Percentiles rank a stretch among this genome's conserved stretches.
These are phyloP conservation scores for Candida peoriensis DNA, from an alignment of 805 yeast genomes.

Conservation along the genomic window DNA sequence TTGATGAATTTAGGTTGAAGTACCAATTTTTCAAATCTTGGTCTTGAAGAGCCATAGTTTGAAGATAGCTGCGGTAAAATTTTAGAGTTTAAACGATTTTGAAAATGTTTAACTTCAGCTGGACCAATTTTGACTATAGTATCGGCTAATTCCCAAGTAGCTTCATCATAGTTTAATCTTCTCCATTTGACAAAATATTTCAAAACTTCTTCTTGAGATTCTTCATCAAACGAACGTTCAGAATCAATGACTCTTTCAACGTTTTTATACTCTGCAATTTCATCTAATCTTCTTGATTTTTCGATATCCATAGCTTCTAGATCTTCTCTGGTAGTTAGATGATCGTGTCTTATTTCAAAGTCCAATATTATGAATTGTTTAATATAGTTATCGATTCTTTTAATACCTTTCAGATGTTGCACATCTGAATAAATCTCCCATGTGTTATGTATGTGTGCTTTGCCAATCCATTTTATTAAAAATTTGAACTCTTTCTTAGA, in stretches of 20 bases:
- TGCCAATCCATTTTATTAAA: conserved; percentile 79
- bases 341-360: conserved; percentile 71
- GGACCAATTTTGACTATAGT: conserved; percentile 84
- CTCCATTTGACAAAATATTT: conserved; percentile 92
- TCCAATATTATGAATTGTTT: conserved; percentile 71
- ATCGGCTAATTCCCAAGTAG: conserved; percentile 95
- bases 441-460: conserved; percentile 89
- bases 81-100: conserved; percentile 74
- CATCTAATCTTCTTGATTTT: conserved; percentile 77
- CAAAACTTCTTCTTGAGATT: conserved; percentile 54
- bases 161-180: conserved; percentile 87
- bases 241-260: conserved; percentile 90
- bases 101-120: conserved; percentile 75
- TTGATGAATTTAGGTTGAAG: conserved; percentile 87
- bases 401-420: conserved; percentile 60
- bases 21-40: conserved; percentile 80
- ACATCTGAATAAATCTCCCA: conserved; percentile 70
- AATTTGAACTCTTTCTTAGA: conserved; percentile 59
- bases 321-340: conserved; percentile 83
- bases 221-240: conserved; percentile 59
- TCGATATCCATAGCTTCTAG: conserved; percentile 92
- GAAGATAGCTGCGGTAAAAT: conserved; percentile 80
- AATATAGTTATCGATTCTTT: conserved; percentile 86
- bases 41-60: conserved; percentile 68
- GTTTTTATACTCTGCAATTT: conserved; percentile 72